phyloP scores from a whole-genome alignment of 495 filamentous ascomycete genomes.

The Aspergillus sclerotioniger region DNA sequence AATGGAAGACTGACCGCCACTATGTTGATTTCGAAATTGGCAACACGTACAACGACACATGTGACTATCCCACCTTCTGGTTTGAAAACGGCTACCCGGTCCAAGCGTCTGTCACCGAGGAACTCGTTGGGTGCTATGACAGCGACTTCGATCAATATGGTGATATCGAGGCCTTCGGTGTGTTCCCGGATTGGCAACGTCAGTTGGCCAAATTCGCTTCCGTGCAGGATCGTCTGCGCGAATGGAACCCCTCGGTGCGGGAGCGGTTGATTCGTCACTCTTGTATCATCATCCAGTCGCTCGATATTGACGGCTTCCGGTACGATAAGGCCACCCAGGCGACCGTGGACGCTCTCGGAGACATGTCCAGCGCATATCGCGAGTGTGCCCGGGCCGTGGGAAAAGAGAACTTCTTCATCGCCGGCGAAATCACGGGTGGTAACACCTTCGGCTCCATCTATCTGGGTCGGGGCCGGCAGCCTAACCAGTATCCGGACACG shows the following conservation, averaged over 20 bases:
- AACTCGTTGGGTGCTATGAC: conserved; percentile 59
- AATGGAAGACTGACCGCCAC: conserved; percentile 55
- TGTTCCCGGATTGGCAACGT: conserved; percentile 65
- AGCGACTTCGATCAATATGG: conserved; percentile 72
- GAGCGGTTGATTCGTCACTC: conserved; percentile 63
- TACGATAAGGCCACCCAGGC: conserved; percentile 67
- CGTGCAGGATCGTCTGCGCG: conserved; percentile 70
- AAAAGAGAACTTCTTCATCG: conserved; percentile 63
- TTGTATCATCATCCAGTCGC: conserved; percentile 58
- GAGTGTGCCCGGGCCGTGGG: conserved; percentile 53
- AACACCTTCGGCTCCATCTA: conserved; percentile 64
- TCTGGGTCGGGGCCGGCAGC: conserved; percentile 61
- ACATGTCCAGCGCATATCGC: conserved; percentile 52
- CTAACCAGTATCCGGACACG: conserved; percentile 42
- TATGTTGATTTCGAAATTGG: conserved; percentile 63
- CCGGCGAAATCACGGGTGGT: conserved; percentile 63
- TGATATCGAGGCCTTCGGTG: conserved; percentile 67
- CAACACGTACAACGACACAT: conserved; percentile 56
- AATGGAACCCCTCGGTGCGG: conserved; percentile 61
- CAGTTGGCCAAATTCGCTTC: conserved; percentile 73
- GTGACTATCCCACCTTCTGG: conserved; percentile 66
- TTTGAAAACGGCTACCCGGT: conserved; percentile 57
- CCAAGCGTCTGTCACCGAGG: conserved; percentile 36
- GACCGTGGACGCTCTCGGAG: conserved; percentile 59
- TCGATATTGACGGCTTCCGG: conserved; percentile 69